Percentiles rank a stretch among this genome's conserved stretches.
Conservation (phyloP, 2,329 filamentous ascomycete genomes). For the Xylaria sp. region DNA sequence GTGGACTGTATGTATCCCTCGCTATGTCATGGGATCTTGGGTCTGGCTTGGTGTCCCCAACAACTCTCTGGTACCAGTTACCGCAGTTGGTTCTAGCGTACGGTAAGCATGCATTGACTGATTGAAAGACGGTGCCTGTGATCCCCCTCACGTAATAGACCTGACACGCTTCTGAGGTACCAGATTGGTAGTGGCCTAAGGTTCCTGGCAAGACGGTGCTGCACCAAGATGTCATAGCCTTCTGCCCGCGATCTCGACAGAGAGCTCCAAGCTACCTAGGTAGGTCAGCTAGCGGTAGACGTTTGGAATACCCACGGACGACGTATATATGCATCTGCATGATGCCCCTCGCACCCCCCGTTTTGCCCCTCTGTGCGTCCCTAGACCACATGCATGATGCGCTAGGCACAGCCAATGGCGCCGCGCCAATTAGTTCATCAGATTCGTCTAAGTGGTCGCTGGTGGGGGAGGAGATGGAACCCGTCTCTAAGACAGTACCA, state of each 20-base stretch:
- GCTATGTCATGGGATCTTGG: constrained; percentile 28
- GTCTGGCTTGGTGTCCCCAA: constrained; percentile 22
- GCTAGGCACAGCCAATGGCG: constrained; percentile 26
- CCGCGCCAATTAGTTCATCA: constrained; percentile 26
- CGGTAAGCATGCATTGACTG: neutral
- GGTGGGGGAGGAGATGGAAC: constrained; percentile 3
- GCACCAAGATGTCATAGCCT: constrained; percentile 34
- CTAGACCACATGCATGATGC: constrained; percentile 27
- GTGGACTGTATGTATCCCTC: too few species aligned
- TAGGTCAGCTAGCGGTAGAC: constrained; percentile 26
- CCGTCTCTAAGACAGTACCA: neutral
- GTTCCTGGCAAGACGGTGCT: constrained; percentile 3
- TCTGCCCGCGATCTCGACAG: constrained; percentile 12
- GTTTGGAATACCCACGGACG: constrained; percentile 30
- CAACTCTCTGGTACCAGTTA: constrained; percentile 22
- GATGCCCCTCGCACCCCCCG: constrained; percentile 20
- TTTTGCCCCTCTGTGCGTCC: constrained; percentile 27
- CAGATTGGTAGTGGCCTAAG: constrained; percentile 27
- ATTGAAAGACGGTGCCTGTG: constrained; percentile 18
- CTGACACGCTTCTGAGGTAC: constrained; percentile 25
- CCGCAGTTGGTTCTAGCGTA: constrained; percentile 6
- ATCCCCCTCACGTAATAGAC: constrained; percentile 22
- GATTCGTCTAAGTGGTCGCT: constrained; percentile 16
- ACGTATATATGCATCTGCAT: constrained; percentile 35
- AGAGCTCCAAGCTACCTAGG: constrained; percentile 3